phyloP scores from a whole-genome alignment of 2,329 filamentous ascomycete genomes.

The Elsinoe necatrix region DNA sequence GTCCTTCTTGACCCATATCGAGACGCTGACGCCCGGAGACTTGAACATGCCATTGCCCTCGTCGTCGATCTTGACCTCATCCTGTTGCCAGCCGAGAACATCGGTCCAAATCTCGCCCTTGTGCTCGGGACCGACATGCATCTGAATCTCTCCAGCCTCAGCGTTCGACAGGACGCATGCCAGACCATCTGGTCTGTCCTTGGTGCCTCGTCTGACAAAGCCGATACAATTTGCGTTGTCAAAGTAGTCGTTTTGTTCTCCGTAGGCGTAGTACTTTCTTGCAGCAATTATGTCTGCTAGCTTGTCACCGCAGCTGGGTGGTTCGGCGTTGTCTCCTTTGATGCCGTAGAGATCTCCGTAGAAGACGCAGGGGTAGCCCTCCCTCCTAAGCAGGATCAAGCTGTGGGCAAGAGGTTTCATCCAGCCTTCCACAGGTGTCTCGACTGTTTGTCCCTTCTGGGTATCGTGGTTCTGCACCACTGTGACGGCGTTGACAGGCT shows the following conservation, averaged over 20 bases:
- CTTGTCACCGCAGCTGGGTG: slow-evolving; percentile 33
- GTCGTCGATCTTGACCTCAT: slow-evolving; percentile 49
- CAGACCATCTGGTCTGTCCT: slow-evolving; percentile 42
- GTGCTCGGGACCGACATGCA: slow-evolving; percentile 49
- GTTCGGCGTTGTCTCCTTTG: slow-evolving; percentile 41
- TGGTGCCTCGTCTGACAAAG: slow-evolving; percentile 47
- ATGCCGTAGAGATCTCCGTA: slow-evolving; percentile 63
- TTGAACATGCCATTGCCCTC: slow-evolving; percentile 53
- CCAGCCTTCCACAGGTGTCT: slow-evolving; percentile 53
- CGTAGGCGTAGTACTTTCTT: slow-evolving; percentile 59
- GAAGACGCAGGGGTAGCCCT: slow-evolving; percentile 60
- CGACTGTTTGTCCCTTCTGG: slow-evolving; percentile 53
- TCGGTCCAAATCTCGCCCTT: slow-evolving; percentile 56
- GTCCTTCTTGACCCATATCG: slow-evolving; percentile 52
- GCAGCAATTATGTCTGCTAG: slow-evolving; percentile 54
- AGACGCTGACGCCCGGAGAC: slow-evolving; percentile 47
- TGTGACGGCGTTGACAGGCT: slow-evolving; percentile 53
- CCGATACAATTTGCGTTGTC: slow-evolving; percentile 54
- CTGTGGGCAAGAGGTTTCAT: slow-evolving; percentile 67
- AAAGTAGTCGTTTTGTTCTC: slow-evolving; percentile 55
- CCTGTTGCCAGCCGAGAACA: slow-evolving; percentile 48
- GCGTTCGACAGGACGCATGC: slow-evolving; percentile 39
- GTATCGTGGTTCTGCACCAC: slow-evolving; percentile 68
- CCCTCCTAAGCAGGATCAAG: slow-evolving; percentile 57
- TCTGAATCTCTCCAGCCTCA: slow-evolving; percentile 39